Base-by-base conservation (phyloP, 1,284 basidiomycete genomes). In the Ganoderma boninense region DNA sequence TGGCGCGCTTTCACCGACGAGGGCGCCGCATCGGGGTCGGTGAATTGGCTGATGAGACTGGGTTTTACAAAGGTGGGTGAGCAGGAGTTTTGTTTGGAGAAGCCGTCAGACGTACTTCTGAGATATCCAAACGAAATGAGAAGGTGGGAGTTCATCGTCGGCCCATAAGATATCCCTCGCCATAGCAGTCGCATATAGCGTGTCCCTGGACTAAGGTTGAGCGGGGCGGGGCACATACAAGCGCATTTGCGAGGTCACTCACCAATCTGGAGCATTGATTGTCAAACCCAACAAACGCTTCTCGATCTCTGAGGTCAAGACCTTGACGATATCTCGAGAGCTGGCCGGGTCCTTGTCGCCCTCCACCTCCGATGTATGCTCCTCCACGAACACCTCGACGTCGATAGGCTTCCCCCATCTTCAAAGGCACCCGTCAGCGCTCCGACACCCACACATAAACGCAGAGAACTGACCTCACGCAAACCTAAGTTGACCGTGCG, bases 181-280 rank as follows among this genome's bases (percentile, higher is more conserved):
- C 88, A 96, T 95, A 65, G 91, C 87, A 5, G 94, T 94, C 23
- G 89, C 90, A 78, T 93, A 93, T 5, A 94, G 84, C 0, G 94
- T 93, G 71, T 96, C 92, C 95, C 95, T 97, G 54, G 10, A 35
- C 20, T 38, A 35, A n/a, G 18, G 32, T 56, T 29, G n/a, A 64
- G n/a, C 16, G 56, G 32, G 29, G 35, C 20, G 26, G 46, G 38
- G 40, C 40, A 56, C 66, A 54, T 13, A 35, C 49, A 40, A 23
- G 32, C 8, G 59, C 23, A 23, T 38, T 1, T 10, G 23, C 46
- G 23, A 57, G 29, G 1, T 32, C 0, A 82, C 87, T 74, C 78
- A 95, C 97, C 97, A 99, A 80, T 98, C 93, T 18, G 94, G 92
- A 6, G 95, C 94, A 79, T 98, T 98, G 75, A 98, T 89, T 0